A percentile compares a stretch with the other conserved stretches of the same genome.
Evolutionary conservation across 1,284 basidiomycete genomes (phyloP).

Genomic region (Ganoderma lingzhi): DNA sequence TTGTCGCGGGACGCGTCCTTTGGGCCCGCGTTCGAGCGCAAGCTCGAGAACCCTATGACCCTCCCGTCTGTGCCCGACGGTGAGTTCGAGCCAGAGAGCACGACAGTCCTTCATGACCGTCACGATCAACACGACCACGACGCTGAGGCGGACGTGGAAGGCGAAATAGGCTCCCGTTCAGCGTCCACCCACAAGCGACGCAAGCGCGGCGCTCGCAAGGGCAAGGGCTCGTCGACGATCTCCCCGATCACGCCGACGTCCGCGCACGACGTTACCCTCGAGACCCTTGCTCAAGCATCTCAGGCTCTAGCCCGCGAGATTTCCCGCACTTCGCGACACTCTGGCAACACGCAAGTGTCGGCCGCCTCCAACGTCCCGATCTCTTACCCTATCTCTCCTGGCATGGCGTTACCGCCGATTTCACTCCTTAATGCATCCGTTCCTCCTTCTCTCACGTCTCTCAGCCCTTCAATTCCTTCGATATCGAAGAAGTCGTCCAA

Average conservation of each 20-base stretch:
- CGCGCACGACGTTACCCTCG: conserved; percentile 61
- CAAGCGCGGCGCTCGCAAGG: conserved; percentile 82
- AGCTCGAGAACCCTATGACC: conserved; percentile 28
- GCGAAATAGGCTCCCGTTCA: conserved; percentile 55
- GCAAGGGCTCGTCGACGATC: conserved; percentile 53
- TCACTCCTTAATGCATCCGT: conserved; percentile 35
- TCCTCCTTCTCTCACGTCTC: conserved; percentile 27
- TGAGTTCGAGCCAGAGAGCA: conserved; percentile 57
- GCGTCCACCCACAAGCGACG: conserved; percentile 77
- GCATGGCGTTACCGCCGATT: conserved; percentile 28
- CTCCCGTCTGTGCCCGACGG: conserved; percentile 47
- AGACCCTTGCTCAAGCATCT: conserved; percentile 80
- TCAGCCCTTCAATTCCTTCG: conserved; percentile 38
- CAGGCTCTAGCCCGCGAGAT: conserved; percentile 88
- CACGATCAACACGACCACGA: conserved; percentile 48
- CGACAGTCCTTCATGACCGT: conserved; percentile 34
- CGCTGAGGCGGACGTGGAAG: conserved; percentile 45
- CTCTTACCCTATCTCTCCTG: conserved; percentile 26
- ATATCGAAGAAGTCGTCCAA: conserved; percentile 80
- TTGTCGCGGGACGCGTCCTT: conserved; percentile 69
- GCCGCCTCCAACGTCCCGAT: conserved; percentile 23
- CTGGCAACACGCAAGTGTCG: conserved; percentile 24
- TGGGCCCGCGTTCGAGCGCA: conserved; percentile 59
- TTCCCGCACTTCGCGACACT: conserved; percentile 57
- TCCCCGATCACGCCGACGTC: conserved; percentile 35